Evolutionary conservation across 257 asterid species (phyloP).

Genomic region (Scutellaria baicalensis): DNA sequence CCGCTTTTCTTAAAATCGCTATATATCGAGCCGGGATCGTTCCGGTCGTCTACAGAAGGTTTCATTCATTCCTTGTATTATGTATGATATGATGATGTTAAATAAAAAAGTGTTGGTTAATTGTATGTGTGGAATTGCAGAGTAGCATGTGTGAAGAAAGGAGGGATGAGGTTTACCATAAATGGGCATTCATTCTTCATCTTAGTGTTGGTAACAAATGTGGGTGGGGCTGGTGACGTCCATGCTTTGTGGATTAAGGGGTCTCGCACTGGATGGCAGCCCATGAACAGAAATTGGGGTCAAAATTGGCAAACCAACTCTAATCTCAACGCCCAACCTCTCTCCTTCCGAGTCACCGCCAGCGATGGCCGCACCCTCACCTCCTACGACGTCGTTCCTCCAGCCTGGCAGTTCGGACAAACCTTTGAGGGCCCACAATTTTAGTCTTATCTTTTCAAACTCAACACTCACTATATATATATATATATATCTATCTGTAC

Average conservation of each 20-base stretch:
- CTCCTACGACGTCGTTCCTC: constrained; percentile 28
- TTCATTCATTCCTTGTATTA: too few relatives aligned
- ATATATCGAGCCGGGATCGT: constrained; percentile 49
- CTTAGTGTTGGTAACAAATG: constrained; percentile 45
- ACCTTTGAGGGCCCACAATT: constrained; percentile 50
- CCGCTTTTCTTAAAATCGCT: constrained; percentile 38
- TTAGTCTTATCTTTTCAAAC: neutral
- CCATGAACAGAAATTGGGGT: constrained; percentile 56
- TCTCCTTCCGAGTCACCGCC: constrained; percentile 40
- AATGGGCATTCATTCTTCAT: constrained; percentile 52
- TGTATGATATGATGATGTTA: too few relatives aligned
- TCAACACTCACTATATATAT: too few relatives aligned
- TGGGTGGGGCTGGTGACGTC: constrained; percentile 55
- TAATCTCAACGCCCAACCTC: constrained; percentile 31
- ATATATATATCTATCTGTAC: too few relatives aligned
- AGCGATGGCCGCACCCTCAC: constrained; percentile 41
- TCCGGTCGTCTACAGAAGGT: constrained; percentile 37
- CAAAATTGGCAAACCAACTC: constrained; percentile 56
- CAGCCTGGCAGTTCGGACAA: constrained; percentile 50
- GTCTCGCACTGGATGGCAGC: constrained; percentile 36
- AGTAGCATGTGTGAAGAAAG: constrained; percentile 41
- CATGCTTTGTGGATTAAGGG: constrained; percentile 40
- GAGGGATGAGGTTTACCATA: constrained; percentile 47
- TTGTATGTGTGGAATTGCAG: constrained; percentile 6
- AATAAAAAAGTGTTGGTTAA: too few relatives aligned